Base-by-base conservation (phyloP, 177 flowering plant genomes). In the Vitis hybrid region DNA sequence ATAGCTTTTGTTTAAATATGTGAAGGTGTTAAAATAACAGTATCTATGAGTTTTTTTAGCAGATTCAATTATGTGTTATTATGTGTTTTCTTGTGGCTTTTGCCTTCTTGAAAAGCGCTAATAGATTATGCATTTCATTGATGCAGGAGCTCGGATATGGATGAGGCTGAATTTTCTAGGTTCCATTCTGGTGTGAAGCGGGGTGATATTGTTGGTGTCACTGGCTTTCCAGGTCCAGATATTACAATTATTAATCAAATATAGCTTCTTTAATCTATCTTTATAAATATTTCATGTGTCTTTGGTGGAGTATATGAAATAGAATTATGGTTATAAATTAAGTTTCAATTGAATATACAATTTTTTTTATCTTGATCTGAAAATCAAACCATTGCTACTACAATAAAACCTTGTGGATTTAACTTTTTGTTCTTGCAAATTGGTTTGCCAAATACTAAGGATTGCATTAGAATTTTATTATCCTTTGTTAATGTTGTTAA, bases 131-230 rank as follows among this genome's bases (percentile, higher is more conserved):
- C 15, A 4, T 51, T 69, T 72, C 14, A n/a, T 4, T 60, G n/a
- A 54, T 75, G 70, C 78, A 95, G 99, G 75, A 75, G 74, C 32
- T 91, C 99, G 1, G 91, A 79, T 17, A 27, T 95, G 80, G 86
- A 82, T 30, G 96, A 88, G 73, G 83, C 81, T 66, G 94, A 91
- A 58, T 95, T 93, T 74, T 74, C 89, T 3, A 83, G 66, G 65
- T 85, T 85, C 71, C 97, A 95, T 73, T 71, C 87, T 65, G 80
- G 83, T 66, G 94, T 93, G 63, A 95, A 95, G 78, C 95, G 98
- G 64, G 99, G 99, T 64, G 99, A 95, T 78, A 82, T 93, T 75
- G 96, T 93, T 80, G 99, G 99, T 59, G 77, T 95, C n/a, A 65
- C 77, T 55, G 99, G 99, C 15, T 90, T 85, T 84, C 99, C 99